Evolutionary conservation across 805 yeast species (phyloP).

Genomic region (Soucietia sequanensis): DNA sequence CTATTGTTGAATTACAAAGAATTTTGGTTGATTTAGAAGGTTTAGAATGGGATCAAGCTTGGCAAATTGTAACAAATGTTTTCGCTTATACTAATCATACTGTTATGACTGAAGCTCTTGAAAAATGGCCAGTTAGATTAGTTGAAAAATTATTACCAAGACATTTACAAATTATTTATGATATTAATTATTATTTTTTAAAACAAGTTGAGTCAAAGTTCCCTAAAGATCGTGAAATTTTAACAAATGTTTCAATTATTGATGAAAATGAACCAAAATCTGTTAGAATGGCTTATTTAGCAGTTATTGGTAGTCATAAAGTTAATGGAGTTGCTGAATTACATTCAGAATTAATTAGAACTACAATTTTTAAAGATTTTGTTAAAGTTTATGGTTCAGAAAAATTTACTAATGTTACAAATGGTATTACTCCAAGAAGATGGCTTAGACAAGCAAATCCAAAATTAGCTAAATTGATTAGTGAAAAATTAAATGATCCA

Average conservation of each 20-base stretch:
- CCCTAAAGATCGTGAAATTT: slow-evolving; percentile 69
- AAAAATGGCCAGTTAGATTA: slow-evolving; percentile 90
- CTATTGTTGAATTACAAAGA: slow-evolving; percentile 86
- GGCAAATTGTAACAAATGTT: slow-evolving; percentile 76
- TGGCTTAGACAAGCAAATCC: slow-evolving; percentile 97
- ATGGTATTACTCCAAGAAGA: slow-evolving; percentile 95
- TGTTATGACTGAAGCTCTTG: slow-evolving; percentile 91
- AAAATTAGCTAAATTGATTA: slow-evolving; percentile 62
- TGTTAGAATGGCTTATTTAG: slow-evolving; percentile 89
- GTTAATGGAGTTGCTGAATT: slow-evolving; percentile 96
- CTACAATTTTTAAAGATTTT: slow-evolving; percentile 88
- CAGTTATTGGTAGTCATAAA: slow-evolving; percentile 87
- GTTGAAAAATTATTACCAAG: slow-evolving; percentile 80
- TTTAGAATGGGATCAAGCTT: slow-evolving; percentile 78
- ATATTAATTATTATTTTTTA: slow-evolving; percentile 76
- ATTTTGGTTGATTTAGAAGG: slow-evolving; percentile 81
- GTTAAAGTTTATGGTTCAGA: slow-evolving; percentile 78
- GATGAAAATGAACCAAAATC: slow-evolving; percentile 81
- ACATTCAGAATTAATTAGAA: slow-evolving; percentile 86
- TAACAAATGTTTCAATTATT: slow-evolving; percentile 74
- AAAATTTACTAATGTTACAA: slow-evolving; percentile 88
- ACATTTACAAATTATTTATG: slow-evolving; percentile 87
- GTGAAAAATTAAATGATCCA: slow-evolving; percentile 65
- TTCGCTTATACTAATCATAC: slow-evolving; percentile 95
- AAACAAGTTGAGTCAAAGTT: slow-evolving; percentile 70